Evolutionary conservation across 2,329 filamentous ascomycete genomes (phyloP).

Genomic region (Exophiala sp.): DNA sequence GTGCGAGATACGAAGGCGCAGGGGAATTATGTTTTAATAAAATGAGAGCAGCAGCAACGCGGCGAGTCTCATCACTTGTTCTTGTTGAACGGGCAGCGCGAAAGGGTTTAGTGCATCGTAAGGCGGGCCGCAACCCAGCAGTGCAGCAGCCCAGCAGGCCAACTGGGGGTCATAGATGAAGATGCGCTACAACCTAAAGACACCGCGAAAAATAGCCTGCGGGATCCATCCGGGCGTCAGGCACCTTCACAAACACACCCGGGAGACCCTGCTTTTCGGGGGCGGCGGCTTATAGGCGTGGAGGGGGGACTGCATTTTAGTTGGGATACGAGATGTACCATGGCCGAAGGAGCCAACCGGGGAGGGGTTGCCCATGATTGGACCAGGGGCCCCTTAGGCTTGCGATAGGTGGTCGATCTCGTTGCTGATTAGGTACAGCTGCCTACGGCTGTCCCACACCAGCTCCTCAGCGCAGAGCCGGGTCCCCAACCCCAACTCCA

Average conservation of each 20-base stretch:
- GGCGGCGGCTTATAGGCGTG: not conserved
- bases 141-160: not conserved
- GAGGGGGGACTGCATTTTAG: constrained; percentile 1
- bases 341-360: constrained; percentile 13
- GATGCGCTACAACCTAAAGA: no score
- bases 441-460: constrained; percentile 1
- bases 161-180: not conserved
- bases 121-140: constrained; percentile 1
- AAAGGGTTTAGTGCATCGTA: not conserved
- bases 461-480: constrained; percentile 8
- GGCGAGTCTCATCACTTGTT: not conserved
- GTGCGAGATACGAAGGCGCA: constrained; percentile 1
- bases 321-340: constrained; percentile 20
- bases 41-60: not conserved
- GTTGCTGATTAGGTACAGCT: constrained; percentile 15
- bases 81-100: constrained; percentile 14
- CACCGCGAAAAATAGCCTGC: not conserved
- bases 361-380: constrained; percentile 9
- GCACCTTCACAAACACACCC: not conserved
- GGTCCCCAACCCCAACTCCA: constrained; percentile 17
- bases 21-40: constrained; percentile 4
- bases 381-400: constrained; percentile 9
- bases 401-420: constrained; percentile 16
- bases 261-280: not conserved
- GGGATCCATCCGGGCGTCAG: not conserved